phyloP scores from a whole-genome alignment of 768 basidiomycete genomes.

The Tylopilus vinaceipallidus region DNA sequence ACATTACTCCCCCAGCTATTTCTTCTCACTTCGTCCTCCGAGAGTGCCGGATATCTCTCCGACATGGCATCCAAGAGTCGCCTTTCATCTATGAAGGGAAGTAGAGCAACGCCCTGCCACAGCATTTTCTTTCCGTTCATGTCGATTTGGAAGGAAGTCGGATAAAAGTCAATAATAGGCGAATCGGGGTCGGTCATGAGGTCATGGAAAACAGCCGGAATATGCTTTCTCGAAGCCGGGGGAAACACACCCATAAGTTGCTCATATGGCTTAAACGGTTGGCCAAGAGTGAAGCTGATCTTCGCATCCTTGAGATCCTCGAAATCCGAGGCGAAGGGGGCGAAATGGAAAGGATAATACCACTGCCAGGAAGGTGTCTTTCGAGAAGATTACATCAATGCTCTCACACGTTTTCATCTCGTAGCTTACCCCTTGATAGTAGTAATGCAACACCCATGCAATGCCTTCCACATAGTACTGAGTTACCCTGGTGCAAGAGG shows the following conservation, averaged over 20 bases:
- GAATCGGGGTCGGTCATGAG: conserved; percentile 88
- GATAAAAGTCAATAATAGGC: conserved; percentile 96
- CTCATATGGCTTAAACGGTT: conserved; percentile 95
- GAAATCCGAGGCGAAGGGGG: conserved; percentile 96
- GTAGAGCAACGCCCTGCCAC: conserved; percentile 96
- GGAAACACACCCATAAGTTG: conserved; percentile 99
- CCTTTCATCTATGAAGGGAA: conserved; percentile 91
- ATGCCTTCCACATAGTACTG: conserved; percentile 90
- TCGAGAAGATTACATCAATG: conserved; percentile 19
- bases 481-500: conserved; percentile 54
- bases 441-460: conserved; percentile 94
- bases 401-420: background rate
- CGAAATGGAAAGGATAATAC: conserved; percentile 99
- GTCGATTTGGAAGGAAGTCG: conserved; percentile 87
- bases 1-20: conserved; percentile 85
- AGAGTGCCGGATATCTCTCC: conserved; percentile 57
- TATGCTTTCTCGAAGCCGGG: conserved; percentile 79
- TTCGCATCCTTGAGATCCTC: conserved; percentile 74
- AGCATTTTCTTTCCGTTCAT: conserved; percentile 99
- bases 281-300: conserved; percentile 73
- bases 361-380: conserved; percentile 96
- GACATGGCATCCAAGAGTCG: conserved; percentile 85
- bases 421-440: conserved; percentile 89
- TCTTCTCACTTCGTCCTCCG: conserved; percentile 77
- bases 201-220: conserved; percentile 79